Conservation (phyloP, 495 filamentous ascomycete genomes). For the Cladorrhinum samala region DNA sequence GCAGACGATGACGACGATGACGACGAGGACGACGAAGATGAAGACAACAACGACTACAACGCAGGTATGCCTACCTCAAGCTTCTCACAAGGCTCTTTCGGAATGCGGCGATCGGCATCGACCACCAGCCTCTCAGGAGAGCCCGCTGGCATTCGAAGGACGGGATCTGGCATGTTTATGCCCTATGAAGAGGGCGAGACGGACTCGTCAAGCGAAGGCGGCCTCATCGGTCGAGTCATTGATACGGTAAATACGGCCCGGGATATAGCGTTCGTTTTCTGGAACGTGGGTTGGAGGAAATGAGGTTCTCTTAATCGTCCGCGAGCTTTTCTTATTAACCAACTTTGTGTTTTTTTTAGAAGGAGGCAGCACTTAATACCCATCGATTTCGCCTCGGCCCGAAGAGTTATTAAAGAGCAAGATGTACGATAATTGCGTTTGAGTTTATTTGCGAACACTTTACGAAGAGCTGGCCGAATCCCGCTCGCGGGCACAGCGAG, state of each 20-base stretch:
- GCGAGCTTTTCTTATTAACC: slow-evolving; percentile 31
- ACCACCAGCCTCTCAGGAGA: slow-evolving; percentile 32
- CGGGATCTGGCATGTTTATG: slow-evolving; percentile 80
- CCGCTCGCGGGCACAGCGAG: not conserved
- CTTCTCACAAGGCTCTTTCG: slow-evolving; percentile 14
- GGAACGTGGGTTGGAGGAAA: slow-evolving; percentile 93
- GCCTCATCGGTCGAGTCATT: slow-evolving; percentile 73
- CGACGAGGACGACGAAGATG: slow-evolving; percentile 61
- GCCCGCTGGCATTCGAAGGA: slow-evolving; percentile 57
- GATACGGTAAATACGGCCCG: slow-evolving; percentile 94
- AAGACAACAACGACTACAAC: slow-evolving; percentile 47
- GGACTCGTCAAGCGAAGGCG: slow-evolving; percentile 40
- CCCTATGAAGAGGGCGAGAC: slow-evolving; percentile 68
- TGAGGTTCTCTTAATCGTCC: slow-evolving; percentile 33
- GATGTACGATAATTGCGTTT: slow-evolving; percentile 26
- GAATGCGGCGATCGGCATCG: slow-evolving; percentile 31
- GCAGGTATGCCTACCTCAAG: slow-evolving; percentile 7
- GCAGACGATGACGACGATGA: slow-evolving; percentile 41
- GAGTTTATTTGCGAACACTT: not conserved
- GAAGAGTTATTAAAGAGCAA: slow-evolving; percentile 16
- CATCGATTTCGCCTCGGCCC: slow-evolving; percentile 25
- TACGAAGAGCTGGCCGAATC: not conserved
- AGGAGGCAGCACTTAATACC: slow-evolving; percentile 24
- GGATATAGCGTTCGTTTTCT: slow-evolving; percentile 94
- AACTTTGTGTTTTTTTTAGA: slow-evolving; percentile 30